Percentiles rank a stretch among this genome's conserved stretches.
Evolutionary conservation across 225 moss, liverwort and hornwort genomes (phyloP).

Genomic region (Sphagnum tenellum): DNA sequence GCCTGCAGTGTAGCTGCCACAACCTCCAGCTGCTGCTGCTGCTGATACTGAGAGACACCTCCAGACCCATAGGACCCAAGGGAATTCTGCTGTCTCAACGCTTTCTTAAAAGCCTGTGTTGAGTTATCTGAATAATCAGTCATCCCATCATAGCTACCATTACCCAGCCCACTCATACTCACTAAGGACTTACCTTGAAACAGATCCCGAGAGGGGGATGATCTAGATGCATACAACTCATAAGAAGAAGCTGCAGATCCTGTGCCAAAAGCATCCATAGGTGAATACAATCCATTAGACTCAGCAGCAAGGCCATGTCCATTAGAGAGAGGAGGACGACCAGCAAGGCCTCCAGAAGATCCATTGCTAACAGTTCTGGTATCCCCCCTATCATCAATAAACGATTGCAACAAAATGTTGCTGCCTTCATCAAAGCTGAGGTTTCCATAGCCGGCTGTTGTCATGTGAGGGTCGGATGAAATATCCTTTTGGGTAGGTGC

Average conservation of each 20-base stretch:
- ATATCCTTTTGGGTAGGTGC: slow-evolving; percentile 32
- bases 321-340: slow-evolving; percentile 29
- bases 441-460: slow-evolving; percentile 54
- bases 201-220: slow-evolving; percentile 29
- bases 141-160: slow-evolving; percentile 14
- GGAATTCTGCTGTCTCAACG: slow-evolving; percentile 1
- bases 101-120: slow-evolving; percentile 4
- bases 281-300: slow-evolving; percentile 65
- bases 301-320: slow-evolving; percentile 46
- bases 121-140: slow-evolving; percentile 3
- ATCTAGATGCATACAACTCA: slow-evolving; percentile 55
- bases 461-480: slow-evolving; percentile 53
- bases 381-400: slow-evolving; percentile 31
- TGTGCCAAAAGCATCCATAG: slow-evolving; percentile 53
- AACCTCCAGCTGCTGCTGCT: slow-evolving; percentile 12
- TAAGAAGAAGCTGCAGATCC: slow-evolving; percentile 35
- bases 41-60: slow-evolving; percentile 1
- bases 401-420: slow-evolving; percentile 26
- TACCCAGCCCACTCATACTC: slow-evolving; percentile 17
- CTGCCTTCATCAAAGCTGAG: slow-evolving; percentile 65
- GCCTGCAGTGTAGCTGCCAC: slow-evolving; percentile 9
- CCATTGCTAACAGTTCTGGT: slow-evolving; percentile 31
- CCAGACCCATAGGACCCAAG: slow-evolving; percentile 3
- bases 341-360: slow-evolving; percentile 29
- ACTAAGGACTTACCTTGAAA: slow-evolving; percentile 21